Conservation (phyloP, 768 basidiomycete genomes). For the Lentinula guzmanii region DNA sequence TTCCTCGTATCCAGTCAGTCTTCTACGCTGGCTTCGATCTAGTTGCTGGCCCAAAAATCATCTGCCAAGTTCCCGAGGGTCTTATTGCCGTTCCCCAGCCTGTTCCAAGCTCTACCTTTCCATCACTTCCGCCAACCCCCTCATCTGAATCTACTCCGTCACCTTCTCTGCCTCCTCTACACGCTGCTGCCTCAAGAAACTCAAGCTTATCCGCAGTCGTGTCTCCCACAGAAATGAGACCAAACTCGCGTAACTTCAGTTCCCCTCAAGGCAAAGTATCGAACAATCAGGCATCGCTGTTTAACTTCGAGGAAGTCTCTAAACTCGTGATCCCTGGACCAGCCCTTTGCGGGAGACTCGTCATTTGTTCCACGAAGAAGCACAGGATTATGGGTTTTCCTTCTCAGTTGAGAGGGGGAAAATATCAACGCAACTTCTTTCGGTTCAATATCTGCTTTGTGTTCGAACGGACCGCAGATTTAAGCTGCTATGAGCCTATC, state of each 20-base stretch:
- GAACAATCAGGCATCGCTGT: conserved; percentile 41
- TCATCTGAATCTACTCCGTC: conserved; percentile 25
- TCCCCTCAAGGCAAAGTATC: conserved; percentile 44
- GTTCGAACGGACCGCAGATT: conserved; percentile 84
- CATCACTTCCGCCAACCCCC: conserved; percentile 34
- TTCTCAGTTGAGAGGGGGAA: conserved; percentile 59
- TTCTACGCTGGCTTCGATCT: conserved; percentile 95
- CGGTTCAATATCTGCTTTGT: conserved; percentile 96
- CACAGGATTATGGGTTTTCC: conserved; percentile 93
- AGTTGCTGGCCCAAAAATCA: conserved; percentile 78
- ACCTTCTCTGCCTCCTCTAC: conserved; percentile 13
- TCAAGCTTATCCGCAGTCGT: conserved; percentile 43
- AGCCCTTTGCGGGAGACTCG: conserved; percentile 80
- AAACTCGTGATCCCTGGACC: conserved; percentile 92
- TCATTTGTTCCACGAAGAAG: conserved; percentile 75
- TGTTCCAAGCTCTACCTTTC: conserved; percentile 11
- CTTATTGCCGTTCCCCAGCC: conserved; percentile 53
- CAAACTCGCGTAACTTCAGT: conserved; percentile 34
- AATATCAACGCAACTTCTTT: conserved; percentile 84
- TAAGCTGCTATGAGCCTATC: conserved; percentile 94
- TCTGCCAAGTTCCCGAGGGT: conserved; percentile 92
- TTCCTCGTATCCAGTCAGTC: conserved; percentile 77
- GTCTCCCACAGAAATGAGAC: conserved; percentile 39
- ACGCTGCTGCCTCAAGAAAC: conserved; percentile 34
- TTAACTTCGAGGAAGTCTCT: conserved; percentile 88